Evolutionary conservation across 495 filamentous ascomycete species (phyloP), one percentile per base, ranked within the genome.

Genomic region (Talaromyces ruber): DNA sequence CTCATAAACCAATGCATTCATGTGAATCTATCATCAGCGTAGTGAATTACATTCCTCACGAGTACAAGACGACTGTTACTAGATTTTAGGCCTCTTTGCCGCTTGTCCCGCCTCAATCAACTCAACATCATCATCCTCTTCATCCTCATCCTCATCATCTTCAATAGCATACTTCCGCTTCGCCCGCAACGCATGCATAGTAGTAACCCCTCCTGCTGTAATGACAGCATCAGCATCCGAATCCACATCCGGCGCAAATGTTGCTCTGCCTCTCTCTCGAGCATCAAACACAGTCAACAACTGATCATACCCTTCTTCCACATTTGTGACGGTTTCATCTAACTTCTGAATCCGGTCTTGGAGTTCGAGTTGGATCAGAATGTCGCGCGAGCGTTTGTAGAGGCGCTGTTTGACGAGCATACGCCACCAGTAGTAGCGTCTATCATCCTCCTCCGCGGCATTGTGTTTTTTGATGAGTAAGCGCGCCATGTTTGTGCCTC

Each of bases 291-390:
- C 79, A 34, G 79, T 72, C 61, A 97, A 74, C 32, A 94, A 72
- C 45, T 84, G 75, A 30, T 85, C 83, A 73, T 94, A 97, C 29
- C 94, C 92, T 59, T 88, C 88, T 71, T 91, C 86, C n/a, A 96
- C 86, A 64, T 84, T 84, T 2, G 79, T 77, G 8, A 92, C 80
- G 11, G 88, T 89, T 66, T 91, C 86, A 65, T 93, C 88, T 22
- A 98, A 77, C 74, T 91, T 93, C 66, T 91, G 81, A 11, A 92
- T 83, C 24, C 92, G 84, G 61, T 97, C 93, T 5, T 71, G 71
- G 26, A 82, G 72, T 65, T 96, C 91, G 43, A 97, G 65, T 77
- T 97, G 91, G 21, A 83, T 84, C 11, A 99, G 81, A 54, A 83
- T 71, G 66, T 95, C 88, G 55, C 81, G 79, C 67, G 93, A 93